phyloP scores from a whole-genome alignment of 1,284 basidiomycete genomes.

The Ustilago vetiveriae region DNA sequence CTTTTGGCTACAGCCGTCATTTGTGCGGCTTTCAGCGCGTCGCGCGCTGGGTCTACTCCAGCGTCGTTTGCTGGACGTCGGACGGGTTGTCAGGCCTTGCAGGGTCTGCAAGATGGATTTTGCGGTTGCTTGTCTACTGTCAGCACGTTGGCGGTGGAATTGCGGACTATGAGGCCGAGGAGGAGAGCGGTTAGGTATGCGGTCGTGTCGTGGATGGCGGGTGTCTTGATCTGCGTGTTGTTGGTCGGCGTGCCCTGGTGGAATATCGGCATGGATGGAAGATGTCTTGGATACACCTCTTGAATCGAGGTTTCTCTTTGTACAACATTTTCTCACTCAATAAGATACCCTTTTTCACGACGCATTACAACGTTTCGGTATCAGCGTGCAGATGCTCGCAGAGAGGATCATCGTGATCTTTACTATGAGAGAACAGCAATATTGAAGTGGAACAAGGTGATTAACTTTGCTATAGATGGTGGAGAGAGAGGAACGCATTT shows the following conservation, averaged over 20 bases:
- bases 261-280: constrained; percentile 52
- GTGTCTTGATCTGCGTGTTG: constrained; percentile 53
- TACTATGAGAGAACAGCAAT: no score
- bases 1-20: constrained; percentile 71
- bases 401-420: no score
- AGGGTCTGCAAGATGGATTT: constrained; percentile 81
- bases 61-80: constrained; percentile 13
- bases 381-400: no score
- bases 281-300: constrained; percentile 38
- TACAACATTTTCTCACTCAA: no score
- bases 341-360: no score
- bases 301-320: constrained; percentile 1
- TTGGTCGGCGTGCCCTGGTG: constrained; percentile 63
- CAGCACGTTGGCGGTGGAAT: constrained; percentile 89
- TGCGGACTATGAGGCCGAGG: constrained; percentile 72
- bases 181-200: constrained; percentile 55
- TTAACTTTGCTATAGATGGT: no score
- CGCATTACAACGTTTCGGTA: no score
- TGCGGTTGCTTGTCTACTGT: constrained; percentile 95
- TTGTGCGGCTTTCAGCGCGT: constrained; percentile 43
- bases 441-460: no score
- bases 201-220: constrained; percentile 47
- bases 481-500: no score
- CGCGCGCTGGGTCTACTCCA: constrained; percentile 28
- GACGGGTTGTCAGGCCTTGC: constrained; percentile 52